A percentile compares a stretch with the other conserved stretches of the same genome.
Conservation (phyloP, 1,139 yeast genomes). For the Komagataea norvegica region DNA sequence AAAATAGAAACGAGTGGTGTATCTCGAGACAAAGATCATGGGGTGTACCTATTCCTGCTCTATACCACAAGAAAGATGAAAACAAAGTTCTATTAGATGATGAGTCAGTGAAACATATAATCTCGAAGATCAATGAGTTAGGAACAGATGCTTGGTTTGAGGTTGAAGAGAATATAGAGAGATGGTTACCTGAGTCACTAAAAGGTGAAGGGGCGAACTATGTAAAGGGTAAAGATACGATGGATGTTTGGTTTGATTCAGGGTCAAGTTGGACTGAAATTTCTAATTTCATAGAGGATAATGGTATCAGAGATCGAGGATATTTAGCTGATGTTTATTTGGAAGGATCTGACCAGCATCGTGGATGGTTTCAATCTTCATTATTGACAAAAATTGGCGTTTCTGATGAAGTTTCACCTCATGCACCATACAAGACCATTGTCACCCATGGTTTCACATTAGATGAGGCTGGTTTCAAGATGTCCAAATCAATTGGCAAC, state of each 20-base stretch:
- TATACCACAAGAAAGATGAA: conserved; percentile 51
- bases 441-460: conserved; percentile 92
- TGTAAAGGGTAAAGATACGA: conserved; percentile 76
- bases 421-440: conserved; percentile 70
- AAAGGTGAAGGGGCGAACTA: conserved; percentile 38
- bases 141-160: conserved; percentile 82
- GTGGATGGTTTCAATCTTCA: conserved; percentile 99
- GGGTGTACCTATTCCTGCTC: conserved; percentile 97
- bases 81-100: conserved; percentile 55
- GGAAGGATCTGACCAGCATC: conserved; percentile 96
- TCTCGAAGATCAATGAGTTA: conserved; percentile 43
- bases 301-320: conserved; percentile 26
- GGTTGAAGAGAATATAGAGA: conserved; percentile 43
- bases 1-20: conserved; percentile 91
- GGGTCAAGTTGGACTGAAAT: conserved; percentile 89
- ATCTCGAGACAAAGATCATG: conserved; percentile 94
- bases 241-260: conserved; percentile 99
- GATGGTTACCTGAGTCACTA: conserved; percentile 67
- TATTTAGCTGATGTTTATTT: conserved; percentile 70
- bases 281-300: conserved; percentile 34
- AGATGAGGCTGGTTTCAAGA: conserved; percentile 80
- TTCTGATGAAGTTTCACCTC: conserved; percentile 21
- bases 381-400: conserved; percentile 69
- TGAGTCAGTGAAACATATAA: conserved; percentile 49
- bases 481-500: conserved; percentile 93